A percentile compares a stretch with the other conserved stretches of the same genome.
phyloP scores from a whole-genome alignment of 2,329 filamentous ascomycete genomes.

The Fusarium sp. region DNA sequence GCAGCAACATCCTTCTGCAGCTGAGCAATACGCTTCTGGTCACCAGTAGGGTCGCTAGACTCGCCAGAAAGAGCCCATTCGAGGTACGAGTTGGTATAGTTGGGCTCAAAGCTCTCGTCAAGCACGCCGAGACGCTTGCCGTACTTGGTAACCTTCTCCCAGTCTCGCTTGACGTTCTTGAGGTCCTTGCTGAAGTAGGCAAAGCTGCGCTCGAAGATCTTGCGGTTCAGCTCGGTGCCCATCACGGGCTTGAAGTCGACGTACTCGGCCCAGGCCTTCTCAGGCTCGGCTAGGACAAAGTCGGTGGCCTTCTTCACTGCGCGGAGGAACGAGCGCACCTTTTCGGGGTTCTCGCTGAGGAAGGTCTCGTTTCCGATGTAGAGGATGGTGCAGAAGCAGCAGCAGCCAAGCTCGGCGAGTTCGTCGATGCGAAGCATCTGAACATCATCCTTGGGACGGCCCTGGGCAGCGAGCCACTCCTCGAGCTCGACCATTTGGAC shows the following conservation, averaged over 20 bases:
- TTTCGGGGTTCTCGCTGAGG: constrained; percentile 73
- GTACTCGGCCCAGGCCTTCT: constrained; percentile 75
- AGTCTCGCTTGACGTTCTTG: constrained; percentile 81
- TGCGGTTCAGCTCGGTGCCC: constrained; percentile 76
- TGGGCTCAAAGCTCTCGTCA: constrained; percentile 72
- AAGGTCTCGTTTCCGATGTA: constrained; percentile 85
- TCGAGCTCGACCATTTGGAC: constrained; percentile 87
- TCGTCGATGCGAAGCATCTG: constrained; percentile 87
- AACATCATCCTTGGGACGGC: constrained; percentile 74
- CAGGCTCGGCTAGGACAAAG: constrained; percentile 74
- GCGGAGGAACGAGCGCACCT: constrained; percentile 75
- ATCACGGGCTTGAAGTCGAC: constrained; percentile 79
- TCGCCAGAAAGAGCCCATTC: constrained; percentile 75
- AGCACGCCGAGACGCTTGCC: constrained; percentile 80
- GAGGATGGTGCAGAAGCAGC: constrained; percentile 86
- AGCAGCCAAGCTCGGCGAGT: constrained; percentile 83
- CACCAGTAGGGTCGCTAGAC: constrained; percentile 74
- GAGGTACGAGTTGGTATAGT: constrained; percentile 81
- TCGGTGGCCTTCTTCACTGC: constrained; percentile 83
- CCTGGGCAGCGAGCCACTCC: constrained; percentile 76
- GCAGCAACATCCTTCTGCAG: constrained; percentile 76
- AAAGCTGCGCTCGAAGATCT: constrained; percentile 84
- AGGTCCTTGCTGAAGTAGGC: constrained; percentile 81
- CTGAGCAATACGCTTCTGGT: constrained; percentile 80
- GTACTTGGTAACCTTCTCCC: constrained; percentile 82